phyloP scores from a whole-genome alignment of 306 rosid species.

The Castanopsis chinensis region DNA sequence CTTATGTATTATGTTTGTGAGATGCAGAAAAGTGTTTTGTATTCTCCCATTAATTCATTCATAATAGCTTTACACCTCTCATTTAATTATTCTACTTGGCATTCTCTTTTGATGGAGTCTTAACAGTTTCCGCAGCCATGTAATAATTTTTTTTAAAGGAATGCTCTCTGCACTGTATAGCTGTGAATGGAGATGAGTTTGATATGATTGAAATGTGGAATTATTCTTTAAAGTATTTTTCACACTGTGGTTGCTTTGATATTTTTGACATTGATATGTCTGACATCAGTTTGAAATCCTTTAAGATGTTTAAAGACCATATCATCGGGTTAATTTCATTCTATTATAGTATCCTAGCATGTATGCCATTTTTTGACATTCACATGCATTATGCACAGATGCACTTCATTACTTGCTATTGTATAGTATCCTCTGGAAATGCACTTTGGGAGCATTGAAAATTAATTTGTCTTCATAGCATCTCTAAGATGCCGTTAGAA shows the following conservation, averaged over 20 bases:
- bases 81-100: not conserved
- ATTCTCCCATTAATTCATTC: not conserved
- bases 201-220: not conserved
- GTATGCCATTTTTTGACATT: not conserved
- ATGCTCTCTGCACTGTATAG: not conserved
- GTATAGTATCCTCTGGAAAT: not conserved
- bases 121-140: not conserved
- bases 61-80: not conserved
- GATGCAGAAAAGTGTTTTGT: not conserved
- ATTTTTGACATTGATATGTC: not conserved
- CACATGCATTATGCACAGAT: not conserved
- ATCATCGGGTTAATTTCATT: not conserved
- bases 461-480: not conserved
- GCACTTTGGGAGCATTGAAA: not conserved
- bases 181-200: not conserved
- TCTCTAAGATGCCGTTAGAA: not conserved
- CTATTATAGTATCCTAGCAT: not conserved
- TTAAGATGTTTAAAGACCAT: not conserved
- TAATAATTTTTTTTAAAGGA: not conserved
- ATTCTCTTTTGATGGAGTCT: not conserved
- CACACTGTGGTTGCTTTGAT: not conserved
- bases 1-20: slow-evolving; percentile 13
- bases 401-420: not conserved
- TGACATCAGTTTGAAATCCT: not conserved
- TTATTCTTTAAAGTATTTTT: not conserved